A percentile compares a stretch with the other conserved stretches of the same genome.
Evolutionary conservation across 805 yeast species (phyloP).

Genomic region (Saturnispora saitoi): DNA sequence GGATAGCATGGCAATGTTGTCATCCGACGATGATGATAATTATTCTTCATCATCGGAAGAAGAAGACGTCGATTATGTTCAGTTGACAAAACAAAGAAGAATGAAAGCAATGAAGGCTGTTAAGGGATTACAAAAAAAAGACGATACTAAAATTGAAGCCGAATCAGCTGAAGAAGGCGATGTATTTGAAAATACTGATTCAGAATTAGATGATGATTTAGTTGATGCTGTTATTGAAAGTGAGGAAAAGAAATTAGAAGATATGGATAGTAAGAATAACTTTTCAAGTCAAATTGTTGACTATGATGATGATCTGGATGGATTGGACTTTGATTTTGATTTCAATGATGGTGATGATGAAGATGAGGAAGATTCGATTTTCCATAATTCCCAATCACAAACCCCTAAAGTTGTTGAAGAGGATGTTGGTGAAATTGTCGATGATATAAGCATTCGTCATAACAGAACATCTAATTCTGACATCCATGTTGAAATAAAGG

Average conservation of each 20-base stretch:
- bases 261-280: constrained; percentile 15
- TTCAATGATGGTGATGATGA: constrained; percentile 27
- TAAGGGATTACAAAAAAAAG: constrained; percentile 17
- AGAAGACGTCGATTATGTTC: constrained; percentile 64
- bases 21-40: constrained; percentile 22
- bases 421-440: constrained; percentile 54
- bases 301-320: constrained; percentile 17
- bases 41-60: constrained; percentile 41
- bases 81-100: constrained; percentile 60
- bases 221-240: constrained; percentile 35
- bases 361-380: constrained; percentile 23
- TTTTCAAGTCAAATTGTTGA: constrained; percentile 21
- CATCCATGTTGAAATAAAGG: constrained; percentile 32
- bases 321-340: constrained; percentile 17
- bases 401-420: constrained; percentile 40
- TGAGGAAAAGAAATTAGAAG: constrained; percentile 31
- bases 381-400: constrained; percentile 10
- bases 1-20: constrained; percentile 3
- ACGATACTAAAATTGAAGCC: neutral
- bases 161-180: constrained; percentile 15
- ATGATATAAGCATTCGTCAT: constrained; percentile 11
- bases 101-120: constrained; percentile 46
- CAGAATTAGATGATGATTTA: constrained; percentile 33
- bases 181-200: constrained; percentile 27
- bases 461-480: constrained; percentile 13